These are phyloP conservation scores for Podaxis pistillaris DNA, from an alignment of 768 basidiomycete species.

Conservation along the genomic window DNA sequence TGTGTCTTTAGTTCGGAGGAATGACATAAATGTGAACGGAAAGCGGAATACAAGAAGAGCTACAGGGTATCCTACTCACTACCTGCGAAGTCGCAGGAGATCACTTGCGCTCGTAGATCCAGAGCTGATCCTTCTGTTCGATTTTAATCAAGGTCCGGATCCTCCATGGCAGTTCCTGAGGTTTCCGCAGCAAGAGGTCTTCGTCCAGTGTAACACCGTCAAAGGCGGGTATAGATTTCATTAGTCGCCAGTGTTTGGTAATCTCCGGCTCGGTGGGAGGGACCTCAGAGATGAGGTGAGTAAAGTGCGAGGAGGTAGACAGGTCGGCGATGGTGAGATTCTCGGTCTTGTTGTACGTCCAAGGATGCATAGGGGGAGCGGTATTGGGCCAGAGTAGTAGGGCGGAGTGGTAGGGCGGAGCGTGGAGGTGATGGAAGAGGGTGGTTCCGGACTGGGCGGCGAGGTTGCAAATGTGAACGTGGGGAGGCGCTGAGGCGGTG, in stretches of 20 bases:
- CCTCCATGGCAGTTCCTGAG: neutral
- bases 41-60: neutral
- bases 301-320: constrained; percentile 38
- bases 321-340: constrained; percentile 42
- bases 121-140: constrained; percentile 16
- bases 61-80: neutral
- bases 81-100: neutral
- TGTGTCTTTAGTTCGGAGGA: neutral
- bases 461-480: constrained; percentile 81
- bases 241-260: constrained; percentile 38
- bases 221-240: constrained; percentile 46
- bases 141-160: constrained; percentile 11
- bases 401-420: constrained; percentile 47
- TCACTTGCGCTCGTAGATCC: constrained; percentile 20
- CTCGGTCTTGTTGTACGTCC: constrained; percentile 88
- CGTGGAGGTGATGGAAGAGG: constrained; percentile 74
- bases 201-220: constrained; percentile 18
- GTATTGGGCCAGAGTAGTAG: constrained; percentile 12
- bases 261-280: constrained; percentile 23
- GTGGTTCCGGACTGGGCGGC: constrained; percentile 90
- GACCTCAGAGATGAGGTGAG: constrained; percentile 65
- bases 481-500: constrained; percentile 23
- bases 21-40: neutral
- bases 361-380: constrained; percentile 27
- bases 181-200: neutral